These are phyloP conservation scores for Neurospora tetraspora DNA, from an alignment of 495 filamentous ascomycete genomes.

Conservation along the genomic window DNA sequence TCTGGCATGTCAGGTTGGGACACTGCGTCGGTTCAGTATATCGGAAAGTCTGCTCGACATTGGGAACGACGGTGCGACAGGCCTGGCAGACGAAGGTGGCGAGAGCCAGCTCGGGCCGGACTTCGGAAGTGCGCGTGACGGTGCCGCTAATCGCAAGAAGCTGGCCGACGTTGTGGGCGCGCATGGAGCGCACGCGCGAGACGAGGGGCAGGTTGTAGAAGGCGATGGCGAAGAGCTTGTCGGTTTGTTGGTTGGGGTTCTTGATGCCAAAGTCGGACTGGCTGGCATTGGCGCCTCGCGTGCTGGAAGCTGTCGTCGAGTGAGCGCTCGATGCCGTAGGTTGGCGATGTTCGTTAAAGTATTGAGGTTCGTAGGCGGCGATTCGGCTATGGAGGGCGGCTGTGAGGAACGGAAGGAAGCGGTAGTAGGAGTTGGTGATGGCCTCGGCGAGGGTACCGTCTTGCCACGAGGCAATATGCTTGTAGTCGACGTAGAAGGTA, in stretches of 20 bases:
- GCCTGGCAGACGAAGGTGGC: slow-evolving; percentile 88
- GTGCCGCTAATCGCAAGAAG: slow-evolving; percentile 93
- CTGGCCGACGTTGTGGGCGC: slow-evolving; percentile 84
- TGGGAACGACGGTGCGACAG: slow-evolving; percentile 69
- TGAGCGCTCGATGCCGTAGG: slow-evolving; percentile 51
- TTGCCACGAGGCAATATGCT: slow-evolving; percentile 61
- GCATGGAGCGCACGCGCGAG: slow-evolving; percentile 77
- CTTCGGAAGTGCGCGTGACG: slow-evolving; percentile 92
- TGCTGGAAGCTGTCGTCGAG: slow-evolving; percentile 59
- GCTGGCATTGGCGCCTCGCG: slow-evolving; percentile 43
- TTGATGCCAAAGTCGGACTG: slow-evolving; percentile 56
- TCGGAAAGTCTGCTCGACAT: slow-evolving; percentile 94
- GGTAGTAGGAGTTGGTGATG: slow-evolving; percentile 84
- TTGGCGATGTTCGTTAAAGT: slow-evolving; percentile 83
- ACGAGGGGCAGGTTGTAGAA: slow-evolving; percentile 97
- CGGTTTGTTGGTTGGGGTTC: slow-evolving; percentile 88
- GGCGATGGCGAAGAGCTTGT: slow-evolving; percentile 88
- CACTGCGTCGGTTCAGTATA: slow-evolving; percentile 97
- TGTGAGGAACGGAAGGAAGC: slow-evolving; percentile 87
- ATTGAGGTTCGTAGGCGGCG: slow-evolving; percentile 85
- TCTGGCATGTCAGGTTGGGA: slow-evolving; percentile 82
- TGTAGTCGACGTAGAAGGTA: slow-evolving; percentile 94
- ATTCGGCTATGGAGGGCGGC: slow-evolving; percentile 87
- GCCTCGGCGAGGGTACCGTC: slow-evolving; percentile 71
- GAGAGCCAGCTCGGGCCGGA: slow-evolving; percentile 83